Conservation (phyloP, 345 rosid species). For the Salix arbutifolia region DNA sequence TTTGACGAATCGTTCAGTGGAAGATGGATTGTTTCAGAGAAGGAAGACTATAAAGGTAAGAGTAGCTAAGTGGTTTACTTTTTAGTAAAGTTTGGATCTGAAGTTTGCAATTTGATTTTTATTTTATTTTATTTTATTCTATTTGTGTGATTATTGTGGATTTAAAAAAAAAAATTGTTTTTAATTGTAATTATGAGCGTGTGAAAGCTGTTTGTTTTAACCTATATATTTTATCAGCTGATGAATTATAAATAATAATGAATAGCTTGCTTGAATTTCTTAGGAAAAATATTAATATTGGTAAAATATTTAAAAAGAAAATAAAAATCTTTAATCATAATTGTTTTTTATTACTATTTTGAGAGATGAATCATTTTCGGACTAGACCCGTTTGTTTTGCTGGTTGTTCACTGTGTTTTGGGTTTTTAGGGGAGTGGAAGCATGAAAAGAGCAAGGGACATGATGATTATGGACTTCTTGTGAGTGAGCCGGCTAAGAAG, state of each 20-base stretch:
- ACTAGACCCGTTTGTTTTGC: neutral
- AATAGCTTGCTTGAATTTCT: neutral
- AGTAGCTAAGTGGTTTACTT: neutral
- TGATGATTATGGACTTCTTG: constrained; percentile 83
- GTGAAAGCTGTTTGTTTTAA: neutral
- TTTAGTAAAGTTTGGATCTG: neutral
- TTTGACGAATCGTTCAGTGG: constrained; percentile 72
- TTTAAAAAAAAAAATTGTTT: neutral
- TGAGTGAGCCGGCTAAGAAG: constrained; percentile 68
- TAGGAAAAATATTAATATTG: too few relatives aligned
- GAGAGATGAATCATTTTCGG: neutral
- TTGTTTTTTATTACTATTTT: neutral
- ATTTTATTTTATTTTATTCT: neutral
- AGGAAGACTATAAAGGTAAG: constrained; percentile 61
- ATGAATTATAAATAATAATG: neutral
- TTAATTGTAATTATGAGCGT: neutral
- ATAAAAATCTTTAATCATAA: neutral
- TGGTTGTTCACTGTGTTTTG: neutral
- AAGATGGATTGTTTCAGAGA: constrained; percentile 69
- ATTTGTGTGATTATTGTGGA: neutral
- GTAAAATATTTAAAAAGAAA: too few relatives aligned
- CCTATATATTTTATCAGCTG: neutral
- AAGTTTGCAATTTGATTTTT: neutral
- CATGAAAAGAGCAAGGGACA: constrained; percentile 80
- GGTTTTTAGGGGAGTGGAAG: constrained; percentile 66